These are phyloP conservation scores for Digitaria exilis DNA, from an alignment of 202 grass and related monocot genomes.

Conservation along the genomic window DNA sequence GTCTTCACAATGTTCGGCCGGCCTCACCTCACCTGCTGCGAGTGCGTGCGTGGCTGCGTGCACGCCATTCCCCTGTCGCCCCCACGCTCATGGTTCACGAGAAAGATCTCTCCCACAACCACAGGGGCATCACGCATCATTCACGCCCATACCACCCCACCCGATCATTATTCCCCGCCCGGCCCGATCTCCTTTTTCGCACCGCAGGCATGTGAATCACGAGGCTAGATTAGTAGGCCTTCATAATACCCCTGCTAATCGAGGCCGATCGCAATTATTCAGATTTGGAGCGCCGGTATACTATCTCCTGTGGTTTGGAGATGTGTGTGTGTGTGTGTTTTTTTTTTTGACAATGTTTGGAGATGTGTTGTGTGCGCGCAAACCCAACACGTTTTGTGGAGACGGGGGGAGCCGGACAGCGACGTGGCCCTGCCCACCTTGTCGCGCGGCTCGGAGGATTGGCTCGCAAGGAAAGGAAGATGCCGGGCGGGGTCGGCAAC, in stretches of 20 bases:
- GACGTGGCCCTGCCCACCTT: slow-evolving; percentile 10
- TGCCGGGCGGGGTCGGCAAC: slow-evolving; percentile 10
- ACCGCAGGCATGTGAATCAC: too few relatives aligned
- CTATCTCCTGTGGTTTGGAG: too few relatives aligned
- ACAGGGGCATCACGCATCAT: not conserved
- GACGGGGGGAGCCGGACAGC: slow-evolving; percentile 31
- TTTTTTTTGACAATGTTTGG: too few relatives aligned
- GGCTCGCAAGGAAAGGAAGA: not conserved
- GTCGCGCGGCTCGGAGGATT: not conserved
- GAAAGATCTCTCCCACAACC: not conserved
- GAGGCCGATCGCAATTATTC: not conserved
- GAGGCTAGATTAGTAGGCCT: too few relatives aligned
- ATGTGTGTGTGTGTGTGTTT: too few relatives aligned
- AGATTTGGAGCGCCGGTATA: too few relatives aligned
- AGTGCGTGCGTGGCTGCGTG: not conserved
- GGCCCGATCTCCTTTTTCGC: too few relatives aligned
- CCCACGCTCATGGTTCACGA: slow-evolving; percentile 30
- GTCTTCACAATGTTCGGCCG: not conserved
- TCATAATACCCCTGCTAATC: too few relatives aligned
- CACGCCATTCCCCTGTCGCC: not conserved
- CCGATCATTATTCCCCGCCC: too few relatives aligned
- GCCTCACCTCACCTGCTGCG: too few relatives aligned
- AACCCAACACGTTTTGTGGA: not conserved
- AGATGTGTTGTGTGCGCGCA: too few relatives aligned
- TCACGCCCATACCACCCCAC: slow-evolving; percentile 18